These are phyloP conservation scores for Metarhizium rileyi DNA, from an alignment of 2,329 filamentous ascomycete species.

Conservation along the genomic window DNA sequence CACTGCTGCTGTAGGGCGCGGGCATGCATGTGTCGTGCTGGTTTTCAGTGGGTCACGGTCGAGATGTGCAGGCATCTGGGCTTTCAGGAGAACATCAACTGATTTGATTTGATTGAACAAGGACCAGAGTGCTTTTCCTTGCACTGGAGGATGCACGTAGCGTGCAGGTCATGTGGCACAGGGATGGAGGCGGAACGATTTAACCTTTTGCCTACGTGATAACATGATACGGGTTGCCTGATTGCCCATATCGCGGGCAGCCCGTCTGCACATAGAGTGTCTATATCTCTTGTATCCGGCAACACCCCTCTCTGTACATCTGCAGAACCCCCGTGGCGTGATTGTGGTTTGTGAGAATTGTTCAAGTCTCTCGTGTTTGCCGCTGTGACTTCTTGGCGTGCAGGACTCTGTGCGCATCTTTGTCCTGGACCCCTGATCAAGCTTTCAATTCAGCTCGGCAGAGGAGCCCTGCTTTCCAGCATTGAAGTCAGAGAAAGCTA, in stretches of 20 bases:
- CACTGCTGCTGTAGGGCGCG: too few species aligned
- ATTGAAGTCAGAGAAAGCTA: neutral
- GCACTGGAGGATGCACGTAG: neutral
- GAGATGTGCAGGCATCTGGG: too few species aligned
- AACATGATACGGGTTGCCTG: neutral
- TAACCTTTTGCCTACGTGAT: neutral
- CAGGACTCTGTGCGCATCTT: neutral
- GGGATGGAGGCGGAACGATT: neutral
- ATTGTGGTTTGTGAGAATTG: neutral
- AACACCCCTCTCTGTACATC: neutral
- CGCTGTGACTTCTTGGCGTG: neutral
- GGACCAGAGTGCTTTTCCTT: neutral
- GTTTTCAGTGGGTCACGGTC: too few species aligned
- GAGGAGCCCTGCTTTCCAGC: neutral
- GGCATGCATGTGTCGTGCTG: too few species aligned
- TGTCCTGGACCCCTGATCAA: neutral
- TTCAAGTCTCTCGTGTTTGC: neutral
- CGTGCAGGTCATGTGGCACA: neutral
- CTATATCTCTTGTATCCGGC: too few species aligned
- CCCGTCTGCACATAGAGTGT: neutral
- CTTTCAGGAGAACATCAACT: neutral
- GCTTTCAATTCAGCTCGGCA: neutral
- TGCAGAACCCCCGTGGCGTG: neutral
- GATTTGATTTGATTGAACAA: neutral
- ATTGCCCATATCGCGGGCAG: neutral